Evolutionary conservation across 2,329 filamentous ascomycete species (phyloP).

Genomic region (Sclerotinia minor): DNA sequence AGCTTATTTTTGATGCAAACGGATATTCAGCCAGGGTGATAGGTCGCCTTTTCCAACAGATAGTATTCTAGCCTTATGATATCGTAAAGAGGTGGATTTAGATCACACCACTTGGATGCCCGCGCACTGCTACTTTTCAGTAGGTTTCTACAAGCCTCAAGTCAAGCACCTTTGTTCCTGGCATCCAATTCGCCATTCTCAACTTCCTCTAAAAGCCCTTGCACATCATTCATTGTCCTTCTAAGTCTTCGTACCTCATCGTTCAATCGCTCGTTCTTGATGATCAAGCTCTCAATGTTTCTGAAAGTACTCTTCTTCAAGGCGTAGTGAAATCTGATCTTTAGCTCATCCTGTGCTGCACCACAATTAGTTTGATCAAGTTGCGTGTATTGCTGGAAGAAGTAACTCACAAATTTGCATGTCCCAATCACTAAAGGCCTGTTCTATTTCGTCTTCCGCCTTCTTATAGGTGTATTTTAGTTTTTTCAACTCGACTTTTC

Average conservation of each 20-base stretch:
- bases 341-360: neutral
- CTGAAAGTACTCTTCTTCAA: neutral
- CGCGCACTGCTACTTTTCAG: neutral
- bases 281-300: neutral
- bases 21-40: too few species aligned
- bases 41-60: neutral
- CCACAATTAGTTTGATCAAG: too few species aligned
- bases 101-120: neutral
- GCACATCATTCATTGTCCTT: neutral
- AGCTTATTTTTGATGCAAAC: neutral
- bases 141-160: neutral
- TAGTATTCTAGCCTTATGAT: neutral
- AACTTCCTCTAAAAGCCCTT: neutral
- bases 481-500: neutral
- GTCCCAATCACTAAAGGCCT: too few species aligned
- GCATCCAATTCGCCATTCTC: too few species aligned
- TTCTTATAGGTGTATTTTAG: too few species aligned
- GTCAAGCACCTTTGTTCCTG: accelerated
- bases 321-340: neutral
- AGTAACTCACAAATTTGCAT: neutral
- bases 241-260: neutral
- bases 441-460: neutral
- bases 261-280: neutral
- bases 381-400: too few species aligned
- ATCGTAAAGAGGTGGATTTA: neutral